Base-by-base conservation (phyloP, 768 basidiomycete species). In the Roridomyces roridus region DNA sequence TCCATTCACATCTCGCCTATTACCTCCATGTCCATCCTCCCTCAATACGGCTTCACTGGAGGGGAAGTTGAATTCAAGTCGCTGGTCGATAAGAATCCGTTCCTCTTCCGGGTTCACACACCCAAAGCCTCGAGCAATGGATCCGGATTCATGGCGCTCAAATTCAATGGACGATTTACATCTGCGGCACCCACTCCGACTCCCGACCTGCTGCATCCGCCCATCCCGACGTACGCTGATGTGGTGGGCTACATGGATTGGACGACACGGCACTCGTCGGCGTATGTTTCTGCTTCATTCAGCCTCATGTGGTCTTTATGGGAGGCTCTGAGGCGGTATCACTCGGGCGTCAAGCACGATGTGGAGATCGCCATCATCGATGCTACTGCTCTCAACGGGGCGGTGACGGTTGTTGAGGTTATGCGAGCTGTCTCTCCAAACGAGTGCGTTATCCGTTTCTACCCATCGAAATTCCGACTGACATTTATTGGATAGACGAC, bases 261-360 rank as follows among this genome's bases (percentile, higher is more conserved):
- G 87, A 87, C 87, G 20, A 89, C 86, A n/a, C 81, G 86, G 57
- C 75, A 84, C 5, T 77, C 82, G 18, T 92, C 91, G 0, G 78
- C 84, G 5, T 92, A 83, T 58, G 81, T 92, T 40, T 88, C 90
- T 3, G 81, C 88, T 2, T 91, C 90, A 6, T 91, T 92, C 69
- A 91, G 87, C 74, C 89, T 92, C 62, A 82, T 81, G 34, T 92
- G 91, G 91, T 85, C 89, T 8, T 78, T 92, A 34, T 92, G 89
- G 89, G 91, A 92, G 68, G 91, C 89, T 5, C 79, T 88, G 20
- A 77, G 88, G 53, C 84, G 91, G n/a, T 90, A 89, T 66, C 84
- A 86, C 63, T 72, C 78, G 34, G 85, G 85, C 35, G 73, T 91
- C 49, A 92, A 92, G 69, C 88, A 90, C 58, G 85, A 89, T 52